Base-by-base conservation (phyloP, 805 yeast genomes). In the Yarrowia keelungensis region DNA sequence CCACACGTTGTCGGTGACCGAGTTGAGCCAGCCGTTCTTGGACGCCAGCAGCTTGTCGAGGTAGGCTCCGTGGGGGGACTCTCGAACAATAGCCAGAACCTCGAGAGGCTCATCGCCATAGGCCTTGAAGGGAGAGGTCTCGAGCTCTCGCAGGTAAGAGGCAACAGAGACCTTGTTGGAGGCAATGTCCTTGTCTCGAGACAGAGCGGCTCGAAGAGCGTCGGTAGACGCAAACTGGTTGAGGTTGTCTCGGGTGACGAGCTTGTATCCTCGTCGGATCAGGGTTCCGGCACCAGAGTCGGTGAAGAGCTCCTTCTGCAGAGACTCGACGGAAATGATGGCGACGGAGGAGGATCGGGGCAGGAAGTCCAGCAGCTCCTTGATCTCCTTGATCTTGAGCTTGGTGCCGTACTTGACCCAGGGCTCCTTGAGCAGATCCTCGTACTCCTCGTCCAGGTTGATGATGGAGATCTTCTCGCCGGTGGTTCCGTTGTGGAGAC, bases 401-500 rank as follows among this genome's bases (percentile, higher is more conserved):
- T 95, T 95, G 70, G 99, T 95, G 73, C 99, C 99, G 79, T 94
- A 95, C 79, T 95, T 94, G 74, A 95, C 98, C 99, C 99, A 95
- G 39, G 95, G 86, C 80, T 95, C 92, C 78, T 92, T 89, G 87
- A 95, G 82, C 75, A 95, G 83, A 66, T 85, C 90, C 47, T 93
- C 97, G 76, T 90, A 62, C 81, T 95, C 98, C 81, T 95, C 98
- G 77, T 95, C 99, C 76, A 95, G 84, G 79, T 95, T 95, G 78
- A 95, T 95, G 69, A 86, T 89, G 50, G 95, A 88, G 71, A 95
- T 87, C 78, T 90, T 93, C 77, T 93, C 97, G 61, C 95, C 93
- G 16, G 97, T 90, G 73, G 85, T 87, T 69, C 98, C 98, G 76
- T 95, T 91, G 75, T 91, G 87, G 72, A 95, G 89, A 71, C 99